These are phyloP conservation scores for Plenodomus lindquistii DNA, from an alignment of 2,329 filamentous ascomycete genomes.

Conservation along the genomic window DNA sequence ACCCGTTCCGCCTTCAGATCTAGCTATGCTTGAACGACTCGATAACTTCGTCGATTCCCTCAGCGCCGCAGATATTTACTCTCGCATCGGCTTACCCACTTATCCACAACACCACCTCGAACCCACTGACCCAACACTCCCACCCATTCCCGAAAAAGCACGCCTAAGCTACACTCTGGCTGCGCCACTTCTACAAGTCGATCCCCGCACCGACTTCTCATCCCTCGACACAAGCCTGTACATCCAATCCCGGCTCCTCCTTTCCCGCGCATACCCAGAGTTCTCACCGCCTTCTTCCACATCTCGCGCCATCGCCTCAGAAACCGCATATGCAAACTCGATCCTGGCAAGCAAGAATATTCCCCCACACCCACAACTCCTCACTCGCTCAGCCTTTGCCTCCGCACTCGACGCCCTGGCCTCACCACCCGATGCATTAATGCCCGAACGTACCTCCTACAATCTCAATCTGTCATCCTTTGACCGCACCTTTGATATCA, in stretches of 20 bases:
- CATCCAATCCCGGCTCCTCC: constrained; percentile 30
- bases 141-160: constrained; percentile 59
- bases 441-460: constrained; percentile 34
- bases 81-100: constrained; percentile 52
- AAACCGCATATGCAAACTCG: constrained; percentile 23
- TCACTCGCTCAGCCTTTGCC: constrained; percentile 48
- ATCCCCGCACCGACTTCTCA: constrained; percentile 51
- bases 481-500: constrained; percentile 68
- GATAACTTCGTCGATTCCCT: constrained; percentile 61
- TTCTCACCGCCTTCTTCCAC: not conserved
- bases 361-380: constrained; percentile 14
- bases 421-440: constrained; percentile 33
- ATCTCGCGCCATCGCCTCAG: constrained; percentile 6
- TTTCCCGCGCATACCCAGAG: constrained; percentile 17
- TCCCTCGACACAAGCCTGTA: constrained; percentile 41
- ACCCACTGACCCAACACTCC: constrained; percentile 66
- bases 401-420: constrained; percentile 58
- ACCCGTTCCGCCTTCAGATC: not conserved
- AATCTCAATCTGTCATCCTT: constrained; percentile 73
- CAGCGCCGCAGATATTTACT: constrained; percentile 69
- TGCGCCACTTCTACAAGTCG: constrained; percentile 58
- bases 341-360: constrained; percentile 37
- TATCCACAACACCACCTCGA: constrained; percentile 42
- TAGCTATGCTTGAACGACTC: constrained; percentile 50
- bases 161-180: constrained; percentile 60